A percentile compares a stretch with the other conserved stretches of the same genome.
Conservation (phyloP, 2,329 filamentous ascomycete genomes). For the Ascochyta pisi region DNA sequence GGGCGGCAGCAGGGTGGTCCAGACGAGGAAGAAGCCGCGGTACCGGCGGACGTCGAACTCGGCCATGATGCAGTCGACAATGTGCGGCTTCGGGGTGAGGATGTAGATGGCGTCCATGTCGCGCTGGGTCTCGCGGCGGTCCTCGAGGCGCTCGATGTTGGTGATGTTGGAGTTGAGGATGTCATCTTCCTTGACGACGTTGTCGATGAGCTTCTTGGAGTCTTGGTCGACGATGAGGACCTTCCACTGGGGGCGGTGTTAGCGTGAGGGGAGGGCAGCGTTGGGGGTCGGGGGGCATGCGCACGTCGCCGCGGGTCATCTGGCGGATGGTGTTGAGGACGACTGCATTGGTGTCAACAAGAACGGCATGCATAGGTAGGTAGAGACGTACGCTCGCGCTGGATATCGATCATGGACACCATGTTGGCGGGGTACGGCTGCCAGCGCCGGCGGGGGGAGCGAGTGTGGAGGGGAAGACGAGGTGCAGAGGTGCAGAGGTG, state of each 20-base stretch:
- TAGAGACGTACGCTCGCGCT: slow-evolving; percentile 69
- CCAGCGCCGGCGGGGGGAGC: slow-evolving; percentile 17
- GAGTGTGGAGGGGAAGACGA: too few species aligned
- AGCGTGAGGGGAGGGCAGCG: slow-evolving; percentile 23
- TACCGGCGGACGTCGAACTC: slow-evolving; percentile 89
- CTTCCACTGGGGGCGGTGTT: slow-evolving; percentile 77
- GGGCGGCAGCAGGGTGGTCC: slow-evolving; percentile 79
- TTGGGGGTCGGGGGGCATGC: slow-evolving; percentile 36
- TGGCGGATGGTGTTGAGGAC: slow-evolving; percentile 76
- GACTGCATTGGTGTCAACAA: slow-evolving; percentile 54
- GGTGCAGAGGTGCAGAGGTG: too few species aligned
- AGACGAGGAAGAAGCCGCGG: slow-evolving; percentile 78
- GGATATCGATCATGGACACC: slow-evolving; percentile 86
- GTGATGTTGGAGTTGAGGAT: slow-evolving; percentile 97
- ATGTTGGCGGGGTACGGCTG: slow-evolving; percentile 62
- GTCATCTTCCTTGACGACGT: slow-evolving; percentile 92
- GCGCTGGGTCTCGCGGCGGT: slow-evolving; percentile 79
- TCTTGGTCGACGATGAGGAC: slow-evolving; percentile 86
- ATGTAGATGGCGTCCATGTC: slow-evolving; percentile 96
- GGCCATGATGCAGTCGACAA: slow-evolving; percentile 91
- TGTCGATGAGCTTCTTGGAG: slow-evolving; percentile 86
- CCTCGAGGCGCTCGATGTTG: slow-evolving; percentile 94
- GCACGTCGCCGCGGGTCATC: slow-evolving; percentile 82
- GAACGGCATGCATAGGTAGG: too few species aligned
- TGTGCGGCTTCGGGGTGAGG: slow-evolving; percentile 82